Evolutionary conservation across 2,329 filamentous ascomycete species (phyloP), one percentile per base, ranked within the genome.

Genomic region (Penicillium frequentans): DNA sequence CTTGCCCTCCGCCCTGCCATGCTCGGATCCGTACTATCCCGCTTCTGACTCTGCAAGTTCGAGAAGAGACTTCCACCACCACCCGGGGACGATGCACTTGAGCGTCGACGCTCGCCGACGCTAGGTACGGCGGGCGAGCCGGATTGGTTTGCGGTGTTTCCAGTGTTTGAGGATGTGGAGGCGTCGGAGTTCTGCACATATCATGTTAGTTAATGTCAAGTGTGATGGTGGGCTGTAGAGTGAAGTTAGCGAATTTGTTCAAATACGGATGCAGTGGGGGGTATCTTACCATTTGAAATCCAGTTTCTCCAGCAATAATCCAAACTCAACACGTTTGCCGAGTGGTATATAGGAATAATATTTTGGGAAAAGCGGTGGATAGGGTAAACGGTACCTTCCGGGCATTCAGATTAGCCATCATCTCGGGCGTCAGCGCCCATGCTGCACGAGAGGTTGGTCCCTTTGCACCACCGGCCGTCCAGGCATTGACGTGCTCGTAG

Each of bases 11-110:
- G 69, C 2, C 69, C 71, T 7, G 67, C 62, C 42, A 74, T 64
- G 2, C 63, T 61, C 0, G 72, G 68, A 62, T 80, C 77, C 10
- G 53, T 55, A 1, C 68, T 71, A 39, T 74, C 74, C 11, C 79
- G 73, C 61, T 82, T 82, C 66, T 79, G 77, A 27, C 69, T 72
- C 5, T 73, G 72, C 58, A 81, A 68, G 29, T 74, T 73, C 23
- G 63, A 61, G 49, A 70, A 71, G 2, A 73, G 59, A 13, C 48
- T 35, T 8, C 2, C 45, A 3, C 47, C 58, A 1, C 46, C 56
- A 19, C 59, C 59, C n/a, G 35, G 6, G 16, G 66, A 65, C 46
- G 60, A 42, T 2, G 49, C 62, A 49, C 71, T 68, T 29, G 67
- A 68, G 56, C 69, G 66, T 53, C 70, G 65, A 27, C 70, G 63